Conservation (phyloP, 2,329 filamentous ascomycete genomes). For the Tolypocladium paradoxum region DNA sequence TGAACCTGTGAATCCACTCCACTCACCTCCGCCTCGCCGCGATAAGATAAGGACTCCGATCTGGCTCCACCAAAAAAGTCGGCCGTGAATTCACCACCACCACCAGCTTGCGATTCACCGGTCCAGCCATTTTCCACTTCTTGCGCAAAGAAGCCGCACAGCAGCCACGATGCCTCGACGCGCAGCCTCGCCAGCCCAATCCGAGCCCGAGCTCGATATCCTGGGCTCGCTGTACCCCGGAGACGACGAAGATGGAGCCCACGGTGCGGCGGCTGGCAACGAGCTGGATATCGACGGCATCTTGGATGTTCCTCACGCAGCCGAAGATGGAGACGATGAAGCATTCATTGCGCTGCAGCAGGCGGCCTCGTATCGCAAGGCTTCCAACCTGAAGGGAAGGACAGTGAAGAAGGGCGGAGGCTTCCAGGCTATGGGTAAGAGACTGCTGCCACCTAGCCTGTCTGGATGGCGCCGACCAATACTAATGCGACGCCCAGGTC, state of each 20-base stretch:
- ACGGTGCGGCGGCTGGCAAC: constrained; percentile 23
- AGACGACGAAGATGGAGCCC: constrained; percentile 37
- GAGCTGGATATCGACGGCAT: constrained; percentile 51
- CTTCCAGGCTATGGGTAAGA: constrained; percentile 82
- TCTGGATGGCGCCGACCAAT: not conserved
- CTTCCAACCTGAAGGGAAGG: constrained; percentile 69
- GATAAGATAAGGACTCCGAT: constrained; percentile 26
- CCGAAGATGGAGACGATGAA: constrained; percentile 60
- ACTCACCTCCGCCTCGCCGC: constrained; percentile 16
- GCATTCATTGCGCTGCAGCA: constrained; percentile 86
- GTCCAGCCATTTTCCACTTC: not conserved
- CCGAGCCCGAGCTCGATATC: constrained; percentile 89
- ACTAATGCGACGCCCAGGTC: constrained; percentile 31
- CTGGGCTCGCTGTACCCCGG: constrained; percentile 63
- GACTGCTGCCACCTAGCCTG: not conserved
- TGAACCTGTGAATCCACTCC: not conserved
- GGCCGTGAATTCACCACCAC: not conserved
- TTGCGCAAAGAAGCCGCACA: not conserved
- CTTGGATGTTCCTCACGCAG: constrained; percentile 36
- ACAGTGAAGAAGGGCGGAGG: constrained; percentile 91
- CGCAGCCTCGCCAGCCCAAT: constrained; percentile 68
- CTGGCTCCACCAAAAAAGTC: constrained; percentile 18
- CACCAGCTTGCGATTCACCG: not conserved
- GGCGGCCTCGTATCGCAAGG: constrained; percentile 78
- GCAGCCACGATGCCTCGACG: constrained; percentile 54